Percentiles rank a stretch among this genome's conserved stretches.
phyloP scores from a whole-genome alignment of 257 asterid genomes.

The Salvia splendens region DNA sequence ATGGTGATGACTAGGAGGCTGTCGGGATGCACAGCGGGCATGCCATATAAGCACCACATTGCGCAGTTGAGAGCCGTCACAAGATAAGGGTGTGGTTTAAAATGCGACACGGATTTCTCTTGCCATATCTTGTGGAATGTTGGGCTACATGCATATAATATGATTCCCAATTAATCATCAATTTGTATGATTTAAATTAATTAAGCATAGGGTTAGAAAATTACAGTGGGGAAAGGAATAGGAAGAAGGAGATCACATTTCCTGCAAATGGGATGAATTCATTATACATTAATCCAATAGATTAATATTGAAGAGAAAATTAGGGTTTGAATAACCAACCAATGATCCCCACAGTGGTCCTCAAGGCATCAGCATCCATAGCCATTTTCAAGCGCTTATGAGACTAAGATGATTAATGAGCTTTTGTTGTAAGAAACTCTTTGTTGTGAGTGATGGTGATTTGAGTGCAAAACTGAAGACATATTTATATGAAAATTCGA shows the following conservation, averaged over 20 bases:
- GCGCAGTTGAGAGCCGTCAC: constrained; percentile 58
- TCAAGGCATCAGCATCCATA: constrained; percentile 23
- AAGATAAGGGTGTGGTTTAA: constrained; percentile 51
- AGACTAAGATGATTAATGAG: background rate
- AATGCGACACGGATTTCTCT: constrained; percentile 54
- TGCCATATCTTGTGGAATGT: constrained; percentile 52
- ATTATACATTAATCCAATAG: background rate
- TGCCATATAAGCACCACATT: constrained; percentile 71
- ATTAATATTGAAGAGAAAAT: too few relatives aligned
- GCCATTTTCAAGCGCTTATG: constrained; percentile 26
- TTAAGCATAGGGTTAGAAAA: background rate
- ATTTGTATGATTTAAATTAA: background rate
- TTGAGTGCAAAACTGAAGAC: background rate
- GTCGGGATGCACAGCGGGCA: constrained; percentile 67
- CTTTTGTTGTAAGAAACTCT: background rate
- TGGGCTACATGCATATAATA: constrained; percentile 45
- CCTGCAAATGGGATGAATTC: constrained; percentile 45
- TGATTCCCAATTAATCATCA: background rate
- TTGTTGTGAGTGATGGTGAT: background rate
- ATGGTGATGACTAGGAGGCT: constrained; percentile 65
- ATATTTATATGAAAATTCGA: constrained; percentile 17
- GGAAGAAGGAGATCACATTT: constrained; percentile 55
- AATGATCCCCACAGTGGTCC: constrained; percentile 51
- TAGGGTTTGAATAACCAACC: constrained; percentile 39
- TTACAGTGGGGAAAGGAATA: constrained; percentile 66